phyloP scores from a whole-genome alignment of 305 asterid genomes.

The Rubia balearica region DNA sequence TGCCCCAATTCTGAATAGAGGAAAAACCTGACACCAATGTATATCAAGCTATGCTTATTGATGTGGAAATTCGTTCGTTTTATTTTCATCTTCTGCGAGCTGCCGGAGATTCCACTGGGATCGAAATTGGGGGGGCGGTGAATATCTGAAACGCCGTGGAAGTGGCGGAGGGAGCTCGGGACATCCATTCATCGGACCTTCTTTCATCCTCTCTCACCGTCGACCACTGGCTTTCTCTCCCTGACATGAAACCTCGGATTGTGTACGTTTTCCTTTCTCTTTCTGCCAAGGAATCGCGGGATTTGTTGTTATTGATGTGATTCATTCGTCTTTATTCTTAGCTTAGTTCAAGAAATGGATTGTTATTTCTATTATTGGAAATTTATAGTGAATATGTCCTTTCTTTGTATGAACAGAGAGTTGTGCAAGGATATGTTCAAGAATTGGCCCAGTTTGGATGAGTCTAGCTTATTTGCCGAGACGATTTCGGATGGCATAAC shows the following conservation, averaged over 20 bases:
- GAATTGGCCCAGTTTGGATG: slow-evolving; percentile 67
- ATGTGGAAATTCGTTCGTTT: neutral
- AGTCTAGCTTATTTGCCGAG: slow-evolving; percentile 62
- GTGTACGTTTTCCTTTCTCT: slow-evolving; percentile 31
- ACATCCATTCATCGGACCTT: slow-evolving; percentile 45
- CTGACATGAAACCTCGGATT: slow-evolving; percentile 65
- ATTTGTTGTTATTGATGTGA: neutral
- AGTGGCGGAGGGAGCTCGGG: slow-evolving; percentile 45
- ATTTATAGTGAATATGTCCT: slow-evolving; percentile 1
- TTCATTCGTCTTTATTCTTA: neutral
- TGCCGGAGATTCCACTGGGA: neutral
- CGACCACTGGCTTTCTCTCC: slow-evolving; percentile 70
- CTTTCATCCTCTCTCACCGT: slow-evolving; percentile 61
- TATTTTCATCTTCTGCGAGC: neutral
- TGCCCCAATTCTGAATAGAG: neutral
- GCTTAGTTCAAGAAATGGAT: neutral
- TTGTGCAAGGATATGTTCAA: slow-evolving; percentile 82
- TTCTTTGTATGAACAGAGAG: slow-evolving; percentile 43
- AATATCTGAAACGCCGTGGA: slow-evolving; percentile 78
- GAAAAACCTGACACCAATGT: neutral
- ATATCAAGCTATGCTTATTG: too few species aligned
- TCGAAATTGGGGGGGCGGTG: slow-evolving; percentile 38
- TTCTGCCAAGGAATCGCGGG: neutral
- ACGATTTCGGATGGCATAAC: slow-evolving; percentile 93
- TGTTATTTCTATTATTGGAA: neutral